phyloP scores from a whole-genome alignment of 2,329 filamentous ascomycete genomes.

The Sporothrix globosa region DNA sequence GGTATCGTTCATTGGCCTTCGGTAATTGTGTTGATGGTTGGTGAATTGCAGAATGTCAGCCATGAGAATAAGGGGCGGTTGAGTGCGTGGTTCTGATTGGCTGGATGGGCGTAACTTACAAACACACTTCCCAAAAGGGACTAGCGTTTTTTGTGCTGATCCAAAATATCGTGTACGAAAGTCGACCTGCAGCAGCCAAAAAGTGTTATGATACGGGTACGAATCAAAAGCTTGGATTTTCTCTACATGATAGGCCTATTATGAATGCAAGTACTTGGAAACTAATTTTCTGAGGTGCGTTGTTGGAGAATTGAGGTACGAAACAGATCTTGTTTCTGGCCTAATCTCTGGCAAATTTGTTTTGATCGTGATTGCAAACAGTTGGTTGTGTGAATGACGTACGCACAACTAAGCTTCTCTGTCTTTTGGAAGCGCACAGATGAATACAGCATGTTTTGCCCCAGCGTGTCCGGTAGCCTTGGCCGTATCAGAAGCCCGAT shows the following conservation, averaged over 20 bases:
- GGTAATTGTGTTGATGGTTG: background rate
- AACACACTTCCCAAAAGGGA: background rate
- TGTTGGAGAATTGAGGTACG: background rate
- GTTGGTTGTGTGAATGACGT: background rate
- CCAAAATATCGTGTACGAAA: background rate
- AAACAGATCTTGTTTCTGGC: background rate
- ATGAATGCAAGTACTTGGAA: background rate
- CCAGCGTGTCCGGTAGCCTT: no score
- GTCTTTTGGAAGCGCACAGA: background rate
- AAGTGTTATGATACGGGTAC: background rate
- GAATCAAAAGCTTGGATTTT: background rate
- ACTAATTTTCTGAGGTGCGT: background rate
- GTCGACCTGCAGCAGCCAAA: background rate
- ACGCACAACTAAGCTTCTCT: background rate
- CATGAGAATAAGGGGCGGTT: background rate
- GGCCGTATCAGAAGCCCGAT: background rate
- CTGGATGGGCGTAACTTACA: background rate
- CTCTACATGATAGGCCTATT: background rate
- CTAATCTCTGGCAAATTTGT: background rate
- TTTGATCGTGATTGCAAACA: background rate
- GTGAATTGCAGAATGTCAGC: background rate
- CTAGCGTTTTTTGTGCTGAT: background rate
- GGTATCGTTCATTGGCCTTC: background rate
- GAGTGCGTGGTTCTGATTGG: slow-evolving; percentile 10
- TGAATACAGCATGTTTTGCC: background rate